A percentile compares a stretch with the other conserved stretches of the same genome.
phyloP scores from a whole-genome alignment of 352 stramenopile species.

The Globisporangium okanoganense region DNA sequence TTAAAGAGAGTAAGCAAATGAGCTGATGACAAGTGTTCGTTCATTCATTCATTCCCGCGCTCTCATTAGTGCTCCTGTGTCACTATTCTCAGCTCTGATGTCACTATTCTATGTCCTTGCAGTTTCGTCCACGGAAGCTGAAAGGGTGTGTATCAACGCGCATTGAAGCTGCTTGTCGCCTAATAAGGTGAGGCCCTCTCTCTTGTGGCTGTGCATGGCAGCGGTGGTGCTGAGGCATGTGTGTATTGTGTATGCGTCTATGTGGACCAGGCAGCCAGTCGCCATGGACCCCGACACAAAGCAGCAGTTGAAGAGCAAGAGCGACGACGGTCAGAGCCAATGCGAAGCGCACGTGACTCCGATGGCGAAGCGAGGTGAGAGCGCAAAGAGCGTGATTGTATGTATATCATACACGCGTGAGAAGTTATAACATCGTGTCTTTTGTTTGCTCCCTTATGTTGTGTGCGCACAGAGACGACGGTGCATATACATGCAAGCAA shows the following conservation, averaged over 20 bases:
- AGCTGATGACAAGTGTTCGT: too few species aligned
- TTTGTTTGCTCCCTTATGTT: not conserved
- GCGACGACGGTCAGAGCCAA: not conserved
- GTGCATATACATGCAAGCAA: slow-evolving; percentile 1
- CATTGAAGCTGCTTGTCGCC: not conserved
- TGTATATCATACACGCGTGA: too few species aligned
- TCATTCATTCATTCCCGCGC: too few species aligned
- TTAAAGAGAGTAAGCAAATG: not conserved
- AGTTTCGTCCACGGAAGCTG: not conserved
- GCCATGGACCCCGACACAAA: not conserved
- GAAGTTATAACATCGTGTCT: too few species aligned
- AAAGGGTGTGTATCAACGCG: not conserved
- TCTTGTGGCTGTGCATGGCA: not conserved
- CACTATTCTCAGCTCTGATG: too few species aligned
- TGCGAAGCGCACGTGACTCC: not conserved
- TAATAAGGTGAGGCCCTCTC: not conserved
- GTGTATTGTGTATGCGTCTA: too few species aligned
- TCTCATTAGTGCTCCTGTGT: too few species aligned
- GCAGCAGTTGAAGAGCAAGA: not conserved
- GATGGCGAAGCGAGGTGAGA: slow-evolving; percentile 10
- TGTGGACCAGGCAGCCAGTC: too few species aligned
- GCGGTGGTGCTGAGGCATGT: too few species aligned
- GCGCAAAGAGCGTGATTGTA: too few species aligned
- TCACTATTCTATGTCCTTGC: too few species aligned
- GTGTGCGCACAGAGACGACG: not conserved